Conservation (phyloP, 2,329 filamentous ascomycete genomes). For the Fusarium chuoi region DNA sequence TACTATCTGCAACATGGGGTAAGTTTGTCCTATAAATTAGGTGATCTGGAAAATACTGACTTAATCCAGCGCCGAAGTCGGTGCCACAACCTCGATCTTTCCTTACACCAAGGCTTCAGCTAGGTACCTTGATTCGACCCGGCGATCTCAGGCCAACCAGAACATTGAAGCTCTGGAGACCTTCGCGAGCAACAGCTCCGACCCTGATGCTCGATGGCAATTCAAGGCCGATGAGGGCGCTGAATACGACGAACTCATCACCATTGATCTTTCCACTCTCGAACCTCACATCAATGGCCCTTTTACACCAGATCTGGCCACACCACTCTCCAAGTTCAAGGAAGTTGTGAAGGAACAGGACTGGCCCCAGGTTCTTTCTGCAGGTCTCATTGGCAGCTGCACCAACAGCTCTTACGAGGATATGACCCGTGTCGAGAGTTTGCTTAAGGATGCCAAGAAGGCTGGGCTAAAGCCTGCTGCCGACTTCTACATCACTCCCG, state of each 20-base stretch:
- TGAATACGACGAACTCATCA: slow-evolving; percentile 95
- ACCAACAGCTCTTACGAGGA: slow-evolving; percentile 90
- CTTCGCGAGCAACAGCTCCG: slow-evolving; percentile 57
- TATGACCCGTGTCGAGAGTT: slow-evolving; percentile 94
- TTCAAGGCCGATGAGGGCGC: slow-evolving; percentile 83
- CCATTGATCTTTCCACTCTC: slow-evolving; percentile 93
- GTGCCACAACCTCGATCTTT: slow-evolving; percentile 95
- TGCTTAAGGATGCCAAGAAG: slow-evolving; percentile 79
- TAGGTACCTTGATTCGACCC: slow-evolving; percentile 87
- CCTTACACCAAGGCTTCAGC: slow-evolving; percentile 87
- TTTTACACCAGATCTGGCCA: slow-evolving; percentile 97
- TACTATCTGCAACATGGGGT: slow-evolving; percentile 86
- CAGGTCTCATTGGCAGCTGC: slow-evolving; percentile 97
- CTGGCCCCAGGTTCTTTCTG: slow-evolving; percentile 97
- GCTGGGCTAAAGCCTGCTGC: slow-evolving; percentile 95
- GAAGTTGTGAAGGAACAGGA: slow-evolving; percentile 92
- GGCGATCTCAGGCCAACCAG: slow-evolving; percentile 71
- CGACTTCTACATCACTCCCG: slow-evolving; percentile 93
- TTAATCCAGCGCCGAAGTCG: slow-evolving; percentile 72
- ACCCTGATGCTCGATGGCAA: slow-evolving; percentile 65
- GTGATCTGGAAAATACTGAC: neutral
- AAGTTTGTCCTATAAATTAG: neutral
- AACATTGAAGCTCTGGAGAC: slow-evolving; percentile 70
- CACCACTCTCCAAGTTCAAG: slow-evolving; percentile 97
- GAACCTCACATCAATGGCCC: slow-evolving; percentile 99